Evolutionary conservation across 179 eudicot species (phyloP).

Genomic region (Camellia oleifera): DNA sequence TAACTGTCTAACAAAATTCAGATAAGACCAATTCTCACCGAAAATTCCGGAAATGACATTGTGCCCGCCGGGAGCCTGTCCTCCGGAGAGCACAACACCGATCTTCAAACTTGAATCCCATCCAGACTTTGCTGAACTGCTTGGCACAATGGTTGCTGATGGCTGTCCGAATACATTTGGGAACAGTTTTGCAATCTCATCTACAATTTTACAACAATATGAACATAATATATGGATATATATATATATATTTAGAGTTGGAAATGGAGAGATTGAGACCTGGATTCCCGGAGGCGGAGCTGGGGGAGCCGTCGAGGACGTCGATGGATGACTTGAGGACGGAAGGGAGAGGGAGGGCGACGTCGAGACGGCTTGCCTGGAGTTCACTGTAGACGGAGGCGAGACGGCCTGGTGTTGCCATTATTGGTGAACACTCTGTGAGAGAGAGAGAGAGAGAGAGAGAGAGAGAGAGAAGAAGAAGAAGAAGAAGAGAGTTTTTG

Average conservation of each 20-base stretch:
- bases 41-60: conserved; percentile 89
- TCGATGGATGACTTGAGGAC: conserved; percentile 57
- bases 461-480: not conserved
- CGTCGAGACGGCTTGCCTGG: conserved; percentile 72
- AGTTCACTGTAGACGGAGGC: conserved; percentile 71
- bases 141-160: conserved; percentile 63
- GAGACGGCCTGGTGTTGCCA: conserved; percentile 33
- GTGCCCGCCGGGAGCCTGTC: conserved; percentile 97
- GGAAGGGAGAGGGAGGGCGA: conserved; percentile 67
- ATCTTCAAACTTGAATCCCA: conserved; percentile 57
- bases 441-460: not conserved
- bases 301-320: conserved; percentile 69
- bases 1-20: not conserved
- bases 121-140: conserved; percentile 37
- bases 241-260: not conserved
- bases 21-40: conserved; percentile 38
- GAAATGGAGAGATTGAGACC: conserved; percentile 28
- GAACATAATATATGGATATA: not conserved
- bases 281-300: conserved; percentile 93
- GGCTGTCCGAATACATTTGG: conserved; percentile 84
- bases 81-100: conserved; percentile 86
- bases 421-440: not conserved
- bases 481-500: too few species aligned
- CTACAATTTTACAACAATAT: conserved; percentile 21
- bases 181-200: conserved; percentile 86